Conservation (phyloP, 306 rosid genomes). For the Trifolium subterraneum region DNA sequence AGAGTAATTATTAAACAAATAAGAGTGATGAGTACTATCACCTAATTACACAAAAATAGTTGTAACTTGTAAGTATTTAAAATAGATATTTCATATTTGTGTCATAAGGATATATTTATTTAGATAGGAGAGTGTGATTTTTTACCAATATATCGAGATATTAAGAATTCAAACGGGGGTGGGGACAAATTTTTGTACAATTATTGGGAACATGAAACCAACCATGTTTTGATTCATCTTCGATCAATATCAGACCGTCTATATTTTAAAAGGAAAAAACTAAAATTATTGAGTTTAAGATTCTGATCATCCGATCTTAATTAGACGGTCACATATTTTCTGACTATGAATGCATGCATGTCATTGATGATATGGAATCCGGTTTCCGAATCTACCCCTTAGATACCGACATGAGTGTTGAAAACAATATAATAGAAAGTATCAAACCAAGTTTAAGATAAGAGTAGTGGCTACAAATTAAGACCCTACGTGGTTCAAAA, state of each 20-base stretch:
- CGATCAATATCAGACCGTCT: neutral
- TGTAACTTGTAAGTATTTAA: neutral
- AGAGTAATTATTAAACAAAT: neutral
- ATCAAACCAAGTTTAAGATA: constrained; percentile 16
- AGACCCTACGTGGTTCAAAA: constrained; percentile 46
- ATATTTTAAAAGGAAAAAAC: too few species aligned
- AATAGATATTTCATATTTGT: neutral
- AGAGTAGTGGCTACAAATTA: constrained; percentile 28
- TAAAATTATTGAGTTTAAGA: too few species aligned
- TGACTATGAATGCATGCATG: neutral
- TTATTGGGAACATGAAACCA: constrained; percentile 22
- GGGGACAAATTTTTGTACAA: neutral
- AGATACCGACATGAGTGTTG: neutral
- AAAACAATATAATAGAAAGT: neutral
- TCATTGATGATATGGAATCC: neutral
- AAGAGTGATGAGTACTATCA: neutral
- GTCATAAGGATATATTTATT: neutral
- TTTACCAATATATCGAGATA: constrained; percentile 6
- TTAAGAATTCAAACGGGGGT: constrained; percentile 7
- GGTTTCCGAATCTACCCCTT: neutral
- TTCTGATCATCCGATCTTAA: too few species aligned
- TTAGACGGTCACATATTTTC: neutral
- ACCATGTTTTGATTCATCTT: neutral
- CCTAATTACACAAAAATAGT: neutral
- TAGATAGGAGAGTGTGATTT: neutral